phyloP scores from a whole-genome alignment of 225 moss, liverwort and hornwort species.

The Thuidium tamariscinum region DNA sequence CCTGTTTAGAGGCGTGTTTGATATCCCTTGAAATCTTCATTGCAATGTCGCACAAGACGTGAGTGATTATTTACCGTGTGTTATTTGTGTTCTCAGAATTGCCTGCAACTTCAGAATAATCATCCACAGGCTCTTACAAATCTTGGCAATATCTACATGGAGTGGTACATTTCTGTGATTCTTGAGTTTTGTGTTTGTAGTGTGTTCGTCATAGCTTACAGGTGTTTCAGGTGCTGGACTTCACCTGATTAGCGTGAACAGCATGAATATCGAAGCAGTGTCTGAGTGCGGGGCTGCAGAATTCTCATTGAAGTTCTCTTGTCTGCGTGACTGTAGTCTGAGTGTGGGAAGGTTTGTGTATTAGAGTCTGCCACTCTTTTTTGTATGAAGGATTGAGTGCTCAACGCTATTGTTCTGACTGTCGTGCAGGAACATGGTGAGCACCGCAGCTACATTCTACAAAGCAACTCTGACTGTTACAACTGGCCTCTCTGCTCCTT shows the following conservation, averaged over 20 bases:
- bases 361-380: not conserved
- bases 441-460: conserved; percentile 76
- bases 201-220: not conserved
- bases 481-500: conserved; percentile 90
- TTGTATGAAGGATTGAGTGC: not conserved
- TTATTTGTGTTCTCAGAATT: conserved; percentile 42
- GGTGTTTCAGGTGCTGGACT: not conserved
- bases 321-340: not conserved
- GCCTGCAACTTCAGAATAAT: conserved; percentile 75
- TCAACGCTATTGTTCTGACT: not conserved
- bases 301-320: not conserved
- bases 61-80: not conserved
- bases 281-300: not conserved
- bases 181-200: not conserved
- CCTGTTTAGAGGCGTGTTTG: not conserved
- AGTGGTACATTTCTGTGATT: conserved; percentile 50
- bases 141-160: conserved; percentile 98
- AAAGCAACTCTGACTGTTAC: conserved; percentile 91
- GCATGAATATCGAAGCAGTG: not conserved
- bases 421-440: conserved; percentile 69
- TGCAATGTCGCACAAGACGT: not conserved
- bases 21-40: not conserved
- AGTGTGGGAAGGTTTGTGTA: not conserved
- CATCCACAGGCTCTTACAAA: conserved; percentile 99
- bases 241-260: not conserved